Conservation (phyloP, 768 basidiomycete species). For the Calocera cornea region DNA sequence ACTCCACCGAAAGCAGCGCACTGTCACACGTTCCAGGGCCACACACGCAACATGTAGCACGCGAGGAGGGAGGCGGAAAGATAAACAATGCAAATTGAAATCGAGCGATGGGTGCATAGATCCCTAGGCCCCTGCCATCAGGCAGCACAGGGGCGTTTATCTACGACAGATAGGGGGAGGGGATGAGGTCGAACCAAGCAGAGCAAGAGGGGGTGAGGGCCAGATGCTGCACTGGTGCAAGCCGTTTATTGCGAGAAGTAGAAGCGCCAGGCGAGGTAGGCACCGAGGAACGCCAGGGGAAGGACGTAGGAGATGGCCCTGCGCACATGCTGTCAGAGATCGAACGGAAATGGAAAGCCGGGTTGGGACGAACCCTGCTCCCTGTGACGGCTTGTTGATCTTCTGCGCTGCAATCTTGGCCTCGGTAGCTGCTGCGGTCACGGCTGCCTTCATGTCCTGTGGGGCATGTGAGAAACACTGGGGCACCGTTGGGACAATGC, state of each 20-base stretch:
- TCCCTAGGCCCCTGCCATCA: not conserved
- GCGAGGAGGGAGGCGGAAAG: too few relatives aligned
- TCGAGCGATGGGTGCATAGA: not conserved
- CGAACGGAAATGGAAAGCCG: not conserved
- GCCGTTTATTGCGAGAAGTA: conserved; percentile 29
- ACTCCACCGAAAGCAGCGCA: not conserved
- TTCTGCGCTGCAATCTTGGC: not conserved
- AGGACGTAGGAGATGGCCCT: conserved; percentile 68
- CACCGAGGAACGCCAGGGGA: conserved; percentile 64
- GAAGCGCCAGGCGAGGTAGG: conserved; percentile 78
- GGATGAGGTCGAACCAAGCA: not conserved
- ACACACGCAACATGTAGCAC: too few relatives aligned
- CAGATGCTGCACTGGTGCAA: not conserved
- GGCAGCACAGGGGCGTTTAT: conserved; percentile 1
- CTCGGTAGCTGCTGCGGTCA: conserved; percentile 18
- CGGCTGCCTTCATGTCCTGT: not conserved
- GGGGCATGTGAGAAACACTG: not conserved
- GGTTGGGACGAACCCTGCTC: not conserved
- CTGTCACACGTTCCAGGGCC: not conserved
- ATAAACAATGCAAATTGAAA: not conserved
- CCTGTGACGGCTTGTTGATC: not conserved
- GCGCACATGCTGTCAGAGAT: not conserved
- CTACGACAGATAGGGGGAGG: not conserved
- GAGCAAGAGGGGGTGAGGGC: not conserved
- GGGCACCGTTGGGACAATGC: conserved; percentile 6